Conservation (phyloP, 2,329 filamentous ascomycete genomes). For the Intubia oerlemansii region DNA sequence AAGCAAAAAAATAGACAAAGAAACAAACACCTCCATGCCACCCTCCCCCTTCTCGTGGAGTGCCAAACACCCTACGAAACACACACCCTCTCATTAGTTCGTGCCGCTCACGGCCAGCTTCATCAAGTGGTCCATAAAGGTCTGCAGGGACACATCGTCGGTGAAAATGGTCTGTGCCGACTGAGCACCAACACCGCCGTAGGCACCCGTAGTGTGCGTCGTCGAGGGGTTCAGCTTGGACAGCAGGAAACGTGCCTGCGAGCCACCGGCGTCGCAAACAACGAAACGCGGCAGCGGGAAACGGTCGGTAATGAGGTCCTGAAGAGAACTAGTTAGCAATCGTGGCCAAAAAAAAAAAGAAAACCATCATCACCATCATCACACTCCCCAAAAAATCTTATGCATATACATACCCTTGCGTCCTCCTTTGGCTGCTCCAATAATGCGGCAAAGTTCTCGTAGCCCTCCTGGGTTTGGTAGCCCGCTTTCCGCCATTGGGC, state of each 20-base stretch:
- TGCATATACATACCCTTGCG: slow-evolving; percentile 34
- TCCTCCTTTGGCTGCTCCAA: slow-evolving; percentile 92
- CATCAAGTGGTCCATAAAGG: slow-evolving; percentile 99
- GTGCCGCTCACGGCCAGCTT: slow-evolving; percentile 49
- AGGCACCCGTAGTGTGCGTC: slow-evolving; percentile 82
- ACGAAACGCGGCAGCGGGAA: slow-evolving; percentile 98
- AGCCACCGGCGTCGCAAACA: slow-evolving; percentile 94
- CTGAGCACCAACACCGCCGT: slow-evolving; percentile 66
- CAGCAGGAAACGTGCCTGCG: slow-evolving; percentile 87
- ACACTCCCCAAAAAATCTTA: too few species aligned
- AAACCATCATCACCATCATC: too few species aligned
- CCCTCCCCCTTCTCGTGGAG: too few species aligned
- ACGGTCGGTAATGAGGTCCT: slow-evolving; percentile 92
- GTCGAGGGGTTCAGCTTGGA: slow-evolving; percentile 92
- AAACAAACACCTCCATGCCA: too few species aligned
- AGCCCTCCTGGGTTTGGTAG: slow-evolving; percentile 94
- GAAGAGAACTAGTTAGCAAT: slow-evolving; percentile 9
- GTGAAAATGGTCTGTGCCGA: slow-evolving; percentile 97
- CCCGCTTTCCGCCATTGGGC: slow-evolving; percentile 96
- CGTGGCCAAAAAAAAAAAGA: slow-evolving; percentile 2
- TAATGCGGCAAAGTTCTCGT: slow-evolving; percentile 81
- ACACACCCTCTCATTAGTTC: too few species aligned
- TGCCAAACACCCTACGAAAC: too few species aligned
- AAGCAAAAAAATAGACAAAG: too few species aligned
- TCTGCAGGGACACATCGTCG: slow-evolving; percentile 92